Base-by-base conservation (phyloP, 495 filamentous ascomycete species). In the Hyaloscypha finlandica region DNA sequence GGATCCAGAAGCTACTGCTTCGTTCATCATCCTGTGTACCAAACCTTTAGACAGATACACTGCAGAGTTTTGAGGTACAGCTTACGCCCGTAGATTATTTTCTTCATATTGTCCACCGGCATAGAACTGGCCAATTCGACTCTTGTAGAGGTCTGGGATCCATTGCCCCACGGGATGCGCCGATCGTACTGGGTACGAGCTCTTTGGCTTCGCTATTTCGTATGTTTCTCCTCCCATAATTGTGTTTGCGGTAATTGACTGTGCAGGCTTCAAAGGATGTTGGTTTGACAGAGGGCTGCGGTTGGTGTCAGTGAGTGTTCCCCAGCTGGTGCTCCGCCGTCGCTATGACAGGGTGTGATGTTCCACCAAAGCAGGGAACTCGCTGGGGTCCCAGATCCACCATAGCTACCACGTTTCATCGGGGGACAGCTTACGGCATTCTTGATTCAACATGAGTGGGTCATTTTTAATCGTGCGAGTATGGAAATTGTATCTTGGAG, bases 111-210 rank as follows among this genome's bases (percentile, higher is more conserved):
- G 93, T 63, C 95, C 95, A 16, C 76, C 78, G 25, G 83, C 80
- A 54, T 90, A 92, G 80, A 99, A 96, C 74, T 91, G 87, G 25
- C 80, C 81, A 70, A 99, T 86, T 48, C 95, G 88, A 71, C 93
- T 89, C 68, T 87, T 90, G 83, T 97, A 97, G 77, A 97, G 93
- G 74, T 84, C 83, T 71, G 87, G 84, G 73, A 97, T 97, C 73
- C 92, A 89, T 79, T 96, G 90, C 67, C 94, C 94, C 37, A 85
- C 83, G 12, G 84, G 84, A 33, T 77, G 74, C 16, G 74, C 76
- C 6, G 83, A 82, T 56, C 75, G 79, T 58, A 78, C 48, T 6
- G 84, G 83, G 60, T 86, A 86, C 42, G 74, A 67, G 66, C 73
- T 70, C 71, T 71, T 72, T 48, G 65, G 64, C 70, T 76, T 71